A percentile compares a stretch with the other conserved stretches of the same genome.
Conservation (phyloP, 2,329 filamentous ascomycete species). For the Botryotinia narcissicola region DNA sequence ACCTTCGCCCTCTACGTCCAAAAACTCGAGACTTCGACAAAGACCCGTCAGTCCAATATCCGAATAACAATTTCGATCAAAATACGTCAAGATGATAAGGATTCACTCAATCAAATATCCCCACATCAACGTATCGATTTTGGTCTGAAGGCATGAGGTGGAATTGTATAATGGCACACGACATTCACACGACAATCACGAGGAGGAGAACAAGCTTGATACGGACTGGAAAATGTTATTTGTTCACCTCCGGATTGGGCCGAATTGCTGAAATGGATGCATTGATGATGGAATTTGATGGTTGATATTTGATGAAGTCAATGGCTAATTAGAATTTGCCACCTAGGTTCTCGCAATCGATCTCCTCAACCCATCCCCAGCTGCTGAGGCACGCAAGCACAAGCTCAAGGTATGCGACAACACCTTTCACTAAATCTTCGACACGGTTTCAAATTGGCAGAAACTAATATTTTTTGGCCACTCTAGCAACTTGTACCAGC, state of each 20-base stretch:
- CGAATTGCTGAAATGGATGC: conserved; percentile 23
- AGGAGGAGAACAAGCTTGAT: conserved; percentile 19
- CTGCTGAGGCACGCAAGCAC: conserved; percentile 99
- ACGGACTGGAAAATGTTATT: conserved; percentile 16
- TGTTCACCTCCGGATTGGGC: conserved; percentile 19
- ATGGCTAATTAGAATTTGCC: conserved; percentile 48
- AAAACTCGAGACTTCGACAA: conserved; percentile 35
- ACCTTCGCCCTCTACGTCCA: conserved; percentile 40
- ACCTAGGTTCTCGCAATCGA: conserved; percentile 98
- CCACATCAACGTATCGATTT: conserved; percentile 22
- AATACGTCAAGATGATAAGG: conserved; percentile 70
- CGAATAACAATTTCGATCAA: conserved; percentile 41
- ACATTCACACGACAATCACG: conserved; percentile 26
- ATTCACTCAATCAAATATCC: conserved; percentile 24
- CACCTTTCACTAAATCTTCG: not conserved
- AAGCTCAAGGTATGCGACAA: conserved; percentile 89
- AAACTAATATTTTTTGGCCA: conserved; percentile 20
- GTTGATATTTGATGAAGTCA: conserved; percentile 25
- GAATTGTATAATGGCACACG: conserved; percentile 35
- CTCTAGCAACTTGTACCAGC: conserved; percentile 84
- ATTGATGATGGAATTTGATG: conserved; percentile 28
- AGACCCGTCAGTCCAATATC: conserved; percentile 39
- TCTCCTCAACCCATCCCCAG: conserved; percentile 97
- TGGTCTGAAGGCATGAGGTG: conserved; percentile 21
- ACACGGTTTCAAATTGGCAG: not conserved